Conservation (phyloP, 1,139 yeast species). For the Geotrichum klebahnii region DNA sequence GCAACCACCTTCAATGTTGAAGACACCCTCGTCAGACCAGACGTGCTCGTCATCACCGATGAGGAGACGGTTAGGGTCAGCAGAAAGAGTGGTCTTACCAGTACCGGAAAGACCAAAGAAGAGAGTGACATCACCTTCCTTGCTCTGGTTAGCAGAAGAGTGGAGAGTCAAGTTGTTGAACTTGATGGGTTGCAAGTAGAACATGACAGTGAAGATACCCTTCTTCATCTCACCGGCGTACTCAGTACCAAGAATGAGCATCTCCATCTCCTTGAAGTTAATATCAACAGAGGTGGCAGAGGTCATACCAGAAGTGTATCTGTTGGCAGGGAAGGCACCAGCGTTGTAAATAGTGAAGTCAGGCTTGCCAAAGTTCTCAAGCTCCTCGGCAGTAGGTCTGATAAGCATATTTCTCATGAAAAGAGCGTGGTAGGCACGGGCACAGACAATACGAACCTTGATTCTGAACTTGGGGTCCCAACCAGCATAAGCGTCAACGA, state of each 20-base stretch:
- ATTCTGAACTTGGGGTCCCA: slow-evolving; percentile 99
- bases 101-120: slow-evolving; percentile 98
- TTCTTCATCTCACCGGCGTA: slow-evolving; percentile 99
- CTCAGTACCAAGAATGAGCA: slow-evolving; percentile 97
- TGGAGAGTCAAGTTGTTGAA: slow-evolving; percentile 90
- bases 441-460: slow-evolving; percentile 94
- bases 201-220: slow-evolving; percentile 98
- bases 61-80: slow-evolving; percentile 89
- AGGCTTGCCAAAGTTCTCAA: slow-evolving; percentile 89
- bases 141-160: slow-evolving; percentile 92
- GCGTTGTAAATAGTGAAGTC: slow-evolving; percentile 98
- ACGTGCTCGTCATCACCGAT: slow-evolving; percentile 99
- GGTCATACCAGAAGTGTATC: slow-evolving; percentile 96
- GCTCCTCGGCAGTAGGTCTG: slow-evolving; percentile 88
- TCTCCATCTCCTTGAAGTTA: slow-evolving; percentile 96
- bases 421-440: slow-evolving; percentile 96
- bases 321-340: slow-evolving; percentile 98
- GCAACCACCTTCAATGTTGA: slow-evolving; percentile 99
- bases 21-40: slow-evolving; percentile 97
- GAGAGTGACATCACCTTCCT: slow-evolving; percentile 74
- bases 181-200: slow-evolving; percentile 95
- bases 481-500: slow-evolving; percentile 95
- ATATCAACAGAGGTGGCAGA: slow-evolving; percentile 93
- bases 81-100: slow-evolving; percentile 95
- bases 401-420: slow-evolving; percentile 98